Conservation (phyloP, 805 yeast species). For the Candida silvatica region DNA sequence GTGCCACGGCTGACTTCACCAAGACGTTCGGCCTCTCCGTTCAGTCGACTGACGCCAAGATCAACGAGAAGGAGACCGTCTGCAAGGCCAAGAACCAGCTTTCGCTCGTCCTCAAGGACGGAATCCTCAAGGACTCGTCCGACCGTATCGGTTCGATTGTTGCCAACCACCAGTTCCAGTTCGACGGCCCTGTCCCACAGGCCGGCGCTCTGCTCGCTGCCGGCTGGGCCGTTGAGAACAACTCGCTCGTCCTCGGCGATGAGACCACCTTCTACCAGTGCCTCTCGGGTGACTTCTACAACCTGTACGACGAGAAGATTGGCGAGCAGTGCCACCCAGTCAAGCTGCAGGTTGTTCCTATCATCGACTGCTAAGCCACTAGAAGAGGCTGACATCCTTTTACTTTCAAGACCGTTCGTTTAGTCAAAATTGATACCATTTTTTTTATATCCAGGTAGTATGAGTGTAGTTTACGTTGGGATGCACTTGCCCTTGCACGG, state of each 20-base stretch:
- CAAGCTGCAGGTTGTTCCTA: slow-evolving; percentile 35
- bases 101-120: slow-evolving; percentile 32
- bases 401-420: no score
- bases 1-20: slow-evolving; percentile 49
- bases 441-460: no score
- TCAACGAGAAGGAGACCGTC: slow-evolving; percentile 53
- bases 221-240: slow-evolving; percentile 41
- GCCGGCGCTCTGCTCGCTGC: slow-evolving; percentile 48
- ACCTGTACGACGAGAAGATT: slow-evolving; percentile 42
- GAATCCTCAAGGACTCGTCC: slow-evolving; percentile 33
- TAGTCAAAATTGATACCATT: no score
- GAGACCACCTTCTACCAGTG: slow-evolving; percentile 44
- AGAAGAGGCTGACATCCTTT: no score
- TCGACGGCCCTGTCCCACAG: slow-evolving; percentile 61
- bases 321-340: slow-evolving; percentile 40
- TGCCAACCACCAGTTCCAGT: slow-evolving; percentile 58
- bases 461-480: no score
- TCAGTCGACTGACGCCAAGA: slow-evolving; percentile 19
- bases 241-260: slow-evolving; percentile 43
- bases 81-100: slow-evolving; percentile 51
- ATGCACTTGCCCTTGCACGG: no score
- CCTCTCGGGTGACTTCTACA: slow-evolving; percentile 48
- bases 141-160: slow-evolving; percentile 54
- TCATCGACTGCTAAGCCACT: slow-evolving; percentile 28
- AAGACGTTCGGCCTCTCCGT: slow-evolving; percentile 66